Evolutionary conservation across 2,329 filamentous ascomycete species (phyloP).

Genomic region (Calonectria naviculata): DNA sequence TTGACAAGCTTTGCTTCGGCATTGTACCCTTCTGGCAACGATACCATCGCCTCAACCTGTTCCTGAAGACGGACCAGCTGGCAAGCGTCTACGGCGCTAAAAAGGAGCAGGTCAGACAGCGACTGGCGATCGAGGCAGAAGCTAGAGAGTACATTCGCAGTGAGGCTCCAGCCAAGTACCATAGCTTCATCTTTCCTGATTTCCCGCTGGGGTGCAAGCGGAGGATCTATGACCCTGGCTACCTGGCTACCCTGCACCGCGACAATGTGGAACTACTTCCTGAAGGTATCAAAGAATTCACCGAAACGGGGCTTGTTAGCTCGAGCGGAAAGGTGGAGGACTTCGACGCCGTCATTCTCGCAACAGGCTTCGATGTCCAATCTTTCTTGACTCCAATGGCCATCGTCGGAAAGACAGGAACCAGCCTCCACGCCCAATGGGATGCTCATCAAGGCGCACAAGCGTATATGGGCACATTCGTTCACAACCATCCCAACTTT

Average conservation of each 20-base stretch:
- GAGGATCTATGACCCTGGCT: conserved; percentile 45
- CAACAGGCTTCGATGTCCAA: conserved; percentile 40
- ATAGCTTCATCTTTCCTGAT: conserved; percentile 36
- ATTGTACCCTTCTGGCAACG: conserved; percentile 36
- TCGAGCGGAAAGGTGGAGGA: conserved; percentile 8
- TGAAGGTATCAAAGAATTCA: conserved; percentile 6
- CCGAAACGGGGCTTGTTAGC: conserved; percentile 35
- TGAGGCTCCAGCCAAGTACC: conserved; percentile 38
- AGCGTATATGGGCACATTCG: conserved; percentile 44
- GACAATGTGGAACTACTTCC: not conserved
- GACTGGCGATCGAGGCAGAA: conserved; percentile 14
- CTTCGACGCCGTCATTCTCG: conserved; percentile 39
- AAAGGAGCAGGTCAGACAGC: conserved; percentile 3
- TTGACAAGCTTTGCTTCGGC: conserved; percentile 36
- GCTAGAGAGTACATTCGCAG: conserved; percentile 31
- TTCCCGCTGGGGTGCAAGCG: conserved; percentile 45
- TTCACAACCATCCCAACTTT: conserved; percentile 46
- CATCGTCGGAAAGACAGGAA: conserved; percentile 36
- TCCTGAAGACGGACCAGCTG: conserved; percentile 36
- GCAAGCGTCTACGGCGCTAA: conserved; percentile 24
- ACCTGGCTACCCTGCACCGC: conserved; percentile 23
- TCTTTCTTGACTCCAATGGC: conserved; percentile 41
- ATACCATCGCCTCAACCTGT: conserved; percentile 19
- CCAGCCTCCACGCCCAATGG: conserved; percentile 41
- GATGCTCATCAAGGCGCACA: conserved; percentile 37